Evolutionary conservation across 805 yeast genomes (phyloP).

Genomic region (Diddensiella caesifluorescens): DNA sequence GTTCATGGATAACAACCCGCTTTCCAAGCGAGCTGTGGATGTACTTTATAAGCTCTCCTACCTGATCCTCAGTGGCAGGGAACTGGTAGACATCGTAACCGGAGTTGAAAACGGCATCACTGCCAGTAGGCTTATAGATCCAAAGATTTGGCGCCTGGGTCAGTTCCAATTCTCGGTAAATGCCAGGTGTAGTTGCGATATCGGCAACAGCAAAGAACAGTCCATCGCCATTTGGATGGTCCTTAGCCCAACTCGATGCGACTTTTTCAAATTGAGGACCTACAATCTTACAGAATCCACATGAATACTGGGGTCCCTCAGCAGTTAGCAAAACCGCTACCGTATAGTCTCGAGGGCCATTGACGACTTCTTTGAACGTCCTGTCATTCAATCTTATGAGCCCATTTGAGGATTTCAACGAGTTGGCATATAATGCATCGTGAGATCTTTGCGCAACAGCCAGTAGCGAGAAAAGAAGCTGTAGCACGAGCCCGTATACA

Average conservation of each 20-base stretch:
- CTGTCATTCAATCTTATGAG: constrained; percentile 51
- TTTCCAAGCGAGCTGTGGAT: constrained; percentile 22
- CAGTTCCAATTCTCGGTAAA: constrained; percentile 51
- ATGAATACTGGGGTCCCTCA: constrained; percentile 64
- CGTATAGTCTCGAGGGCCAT: constrained; percentile 64
- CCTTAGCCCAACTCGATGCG: constrained; percentile 58
- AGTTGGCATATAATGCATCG: background rate
- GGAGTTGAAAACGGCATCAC: constrained; percentile 25
- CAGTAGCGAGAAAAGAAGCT: too few species aligned
- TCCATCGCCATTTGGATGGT: constrained; percentile 48
- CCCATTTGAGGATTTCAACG: constrained; percentile 19
- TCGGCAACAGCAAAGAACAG: constrained; percentile 75
- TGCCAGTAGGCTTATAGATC: constrained; percentile 50
- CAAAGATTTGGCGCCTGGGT: constrained; percentile 75
- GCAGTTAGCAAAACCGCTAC: constrained; percentile 70
- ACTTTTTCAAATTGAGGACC: constrained; percentile 58
- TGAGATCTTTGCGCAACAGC: background rate
- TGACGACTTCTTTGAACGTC: constrained; percentile 51
- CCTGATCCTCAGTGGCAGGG: constrained; percentile 27
- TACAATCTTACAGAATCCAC: constrained; percentile 65
- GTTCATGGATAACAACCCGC: constrained; percentile 28
- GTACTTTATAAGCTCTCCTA: constrained; percentile 15
- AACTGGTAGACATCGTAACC: constrained; percentile 26
- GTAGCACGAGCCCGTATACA: too few species aligned
- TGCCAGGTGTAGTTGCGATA: constrained; percentile 49